These are phyloP conservation scores for Ogataea zsoltii DNA, from an alignment of 805 yeast species.

Conservation along the genomic window DNA sequence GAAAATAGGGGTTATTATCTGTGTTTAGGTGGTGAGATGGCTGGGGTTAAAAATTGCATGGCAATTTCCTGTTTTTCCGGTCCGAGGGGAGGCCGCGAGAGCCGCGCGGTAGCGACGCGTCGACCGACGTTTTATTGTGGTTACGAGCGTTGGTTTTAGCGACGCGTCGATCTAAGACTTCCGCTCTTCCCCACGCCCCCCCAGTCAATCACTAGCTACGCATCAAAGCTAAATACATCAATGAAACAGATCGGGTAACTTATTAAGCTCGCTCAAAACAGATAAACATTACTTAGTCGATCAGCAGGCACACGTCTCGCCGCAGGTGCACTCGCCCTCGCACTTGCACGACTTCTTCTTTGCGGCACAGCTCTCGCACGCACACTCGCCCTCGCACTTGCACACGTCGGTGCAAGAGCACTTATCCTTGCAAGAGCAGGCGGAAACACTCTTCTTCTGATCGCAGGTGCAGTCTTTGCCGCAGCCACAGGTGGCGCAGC, in stretches of 20 bases:
- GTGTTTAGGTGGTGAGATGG: background rate
- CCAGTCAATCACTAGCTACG: no score
- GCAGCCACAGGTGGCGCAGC: conserved; percentile 5
- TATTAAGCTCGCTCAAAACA: no score
- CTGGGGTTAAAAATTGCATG: conserved; percentile 1
- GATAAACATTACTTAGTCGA: no score
- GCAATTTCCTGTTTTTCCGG: conserved; percentile 4
- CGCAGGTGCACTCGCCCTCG: conserved; percentile 10
- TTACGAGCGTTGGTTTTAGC: no score
- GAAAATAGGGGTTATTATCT: background rate
- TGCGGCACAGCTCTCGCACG: conserved; percentile 8
- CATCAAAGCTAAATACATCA: no score
- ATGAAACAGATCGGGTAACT: no score
- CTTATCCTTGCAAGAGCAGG: background rate
- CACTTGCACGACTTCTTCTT: conserved; percentile 11
- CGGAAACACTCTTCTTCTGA: no score
- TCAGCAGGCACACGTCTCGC: background rate
- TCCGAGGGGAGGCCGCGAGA: background rate
- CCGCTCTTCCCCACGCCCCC: no score
- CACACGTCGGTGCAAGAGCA: conserved; percentile 9
- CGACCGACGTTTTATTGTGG: background rate
- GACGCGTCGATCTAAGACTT: no score
- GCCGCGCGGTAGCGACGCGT: conserved; percentile 6
- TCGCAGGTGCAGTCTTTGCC: conserved; percentile 11
- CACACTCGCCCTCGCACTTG: conserved; percentile 14